These are phyloP conservation scores for Mortierella sp. DNA, from an alignment of 371 early-diverging fungal genomes.

Conservation along the genomic window DNA sequence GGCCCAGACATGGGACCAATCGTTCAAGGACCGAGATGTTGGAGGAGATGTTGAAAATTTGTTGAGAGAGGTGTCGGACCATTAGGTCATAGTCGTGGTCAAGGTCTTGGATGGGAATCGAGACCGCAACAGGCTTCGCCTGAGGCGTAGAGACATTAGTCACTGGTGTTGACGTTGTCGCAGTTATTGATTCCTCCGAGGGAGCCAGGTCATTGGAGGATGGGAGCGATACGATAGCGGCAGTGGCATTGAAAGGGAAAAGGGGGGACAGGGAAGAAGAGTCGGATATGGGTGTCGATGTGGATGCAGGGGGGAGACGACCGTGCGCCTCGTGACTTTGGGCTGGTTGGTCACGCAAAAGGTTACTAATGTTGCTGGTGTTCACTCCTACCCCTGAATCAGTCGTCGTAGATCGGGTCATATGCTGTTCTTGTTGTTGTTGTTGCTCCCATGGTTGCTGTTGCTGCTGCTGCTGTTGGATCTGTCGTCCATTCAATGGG, in stretches of 20 bases:
- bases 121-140: no score
- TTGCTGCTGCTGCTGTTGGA: slow-evolving; percentile 10
- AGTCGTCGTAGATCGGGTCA: no score
- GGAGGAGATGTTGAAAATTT: slow-evolving; percentile 50
- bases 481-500: neutral
- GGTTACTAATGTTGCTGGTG: no score
- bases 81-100: slow-evolving; percentile 45
- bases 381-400: no score
- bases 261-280: slow-evolving; percentile 3
- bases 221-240: slow-evolving; percentile 10
- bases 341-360: no score
- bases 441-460: no score
- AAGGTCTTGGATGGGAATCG: slow-evolving; percentile 18
- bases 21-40: slow-evolving; percentile 47
- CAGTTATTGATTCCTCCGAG: no score
- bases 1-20: slow-evolving; percentile 41
- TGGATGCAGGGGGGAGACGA: no score
- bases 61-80: slow-evolving; percentile 45
- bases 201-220: no score
- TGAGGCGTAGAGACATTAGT: neutral
- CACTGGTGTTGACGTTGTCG: neutral
- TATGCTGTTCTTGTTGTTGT: no score
- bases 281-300: no score
- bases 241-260: slow-evolving; percentile 7
- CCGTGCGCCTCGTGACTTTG: no score